Evolutionary conservation across 2,329 filamentous ascomycete genomes (phyloP).

Genomic region (Diplodia seriata): DNA sequence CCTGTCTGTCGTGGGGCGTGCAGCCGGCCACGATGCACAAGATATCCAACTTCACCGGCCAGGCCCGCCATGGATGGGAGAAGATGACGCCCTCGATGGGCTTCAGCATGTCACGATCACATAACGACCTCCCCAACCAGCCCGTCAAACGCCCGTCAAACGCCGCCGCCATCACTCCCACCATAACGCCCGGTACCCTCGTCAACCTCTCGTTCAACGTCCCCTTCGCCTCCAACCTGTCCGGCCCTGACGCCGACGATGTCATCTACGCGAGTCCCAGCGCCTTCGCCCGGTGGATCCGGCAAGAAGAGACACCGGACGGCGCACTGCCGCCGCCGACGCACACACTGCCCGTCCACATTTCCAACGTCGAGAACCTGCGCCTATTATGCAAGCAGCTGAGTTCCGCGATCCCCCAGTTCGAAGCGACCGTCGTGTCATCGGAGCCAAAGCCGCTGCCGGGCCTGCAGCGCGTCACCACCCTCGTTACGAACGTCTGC

Average conservation of each 20-base stretch:
- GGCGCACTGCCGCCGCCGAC: constrained; percentile 69
- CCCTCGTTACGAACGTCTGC: constrained; percentile 79
- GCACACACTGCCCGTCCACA: constrained; percentile 90
- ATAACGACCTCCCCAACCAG: constrained; percentile 61
- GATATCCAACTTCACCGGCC: constrained; percentile 71
- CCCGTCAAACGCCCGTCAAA: constrained; percentile 64
- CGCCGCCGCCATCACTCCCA: constrained; percentile 59
- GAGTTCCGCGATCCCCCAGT: constrained; percentile 69
- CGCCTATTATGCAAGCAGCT: constrained; percentile 82
- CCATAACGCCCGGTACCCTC: constrained; percentile 74
- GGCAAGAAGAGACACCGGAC: constrained; percentile 84
- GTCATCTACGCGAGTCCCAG: constrained; percentile 90
- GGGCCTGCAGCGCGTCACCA: constrained; percentile 58
- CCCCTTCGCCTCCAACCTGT: constrained; percentile 89
- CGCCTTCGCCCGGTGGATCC: constrained; percentile 90
- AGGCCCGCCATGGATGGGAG: constrained; percentile 71
- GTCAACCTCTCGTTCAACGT: constrained; percentile 98
- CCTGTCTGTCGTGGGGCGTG: constrained; percentile 30
- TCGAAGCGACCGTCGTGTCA: constrained; percentile 83
- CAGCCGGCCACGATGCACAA: constrained; percentile 63
- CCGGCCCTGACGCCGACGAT: constrained; percentile 91
- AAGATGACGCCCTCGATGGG: constrained; percentile 68
- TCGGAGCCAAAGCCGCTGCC: constrained; percentile 72
- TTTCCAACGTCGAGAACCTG: constrained; percentile 81
- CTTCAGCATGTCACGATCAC: constrained; percentile 68